These are phyloP conservation scores for Leishmania gerbilli DNA, from an alignment of 208 protist genomes.

Conservation along the genomic window DNA sequence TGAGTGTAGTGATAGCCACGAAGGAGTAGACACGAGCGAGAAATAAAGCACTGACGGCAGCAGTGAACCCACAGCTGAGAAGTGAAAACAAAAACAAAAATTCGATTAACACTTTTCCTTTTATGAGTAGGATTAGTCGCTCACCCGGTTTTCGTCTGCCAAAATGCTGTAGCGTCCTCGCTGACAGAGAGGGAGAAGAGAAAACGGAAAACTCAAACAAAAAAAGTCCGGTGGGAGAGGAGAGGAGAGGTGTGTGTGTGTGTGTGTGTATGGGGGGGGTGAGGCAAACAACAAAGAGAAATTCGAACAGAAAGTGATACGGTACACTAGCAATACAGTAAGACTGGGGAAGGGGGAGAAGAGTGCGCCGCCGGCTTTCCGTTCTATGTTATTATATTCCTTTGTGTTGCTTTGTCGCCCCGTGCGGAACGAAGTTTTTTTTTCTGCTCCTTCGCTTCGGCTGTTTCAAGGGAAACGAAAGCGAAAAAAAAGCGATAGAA, in stretches of 20 bases:
- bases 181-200: neutral
- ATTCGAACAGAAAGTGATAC: no score
- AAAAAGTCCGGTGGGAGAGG: neutral
- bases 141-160: neutral
- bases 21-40: slow-evolving; percentile 3
- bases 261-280: no score
- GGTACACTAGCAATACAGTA: neutral
- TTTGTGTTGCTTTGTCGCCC: neutral
- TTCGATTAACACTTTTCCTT: neutral
- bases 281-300: no score
- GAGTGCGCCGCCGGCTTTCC: neutral
- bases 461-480: neutral
- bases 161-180: neutral
- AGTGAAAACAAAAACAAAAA: neutral
- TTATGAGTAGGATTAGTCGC: neutral
- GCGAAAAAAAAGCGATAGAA: neutral
- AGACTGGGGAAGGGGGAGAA: neutral
- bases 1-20: neutral
- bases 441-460: no score
- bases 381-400: neutral
- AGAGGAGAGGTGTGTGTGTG: neutral
- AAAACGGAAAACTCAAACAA: neutral
- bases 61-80: neutral
- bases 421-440: no score
- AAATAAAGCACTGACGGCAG: neutral